Evolutionary conservation across 129 eudicot species (phyloP), one percentile per base, ranked within the genome.

Genomic region (Scalesia atractyloides): DNA sequence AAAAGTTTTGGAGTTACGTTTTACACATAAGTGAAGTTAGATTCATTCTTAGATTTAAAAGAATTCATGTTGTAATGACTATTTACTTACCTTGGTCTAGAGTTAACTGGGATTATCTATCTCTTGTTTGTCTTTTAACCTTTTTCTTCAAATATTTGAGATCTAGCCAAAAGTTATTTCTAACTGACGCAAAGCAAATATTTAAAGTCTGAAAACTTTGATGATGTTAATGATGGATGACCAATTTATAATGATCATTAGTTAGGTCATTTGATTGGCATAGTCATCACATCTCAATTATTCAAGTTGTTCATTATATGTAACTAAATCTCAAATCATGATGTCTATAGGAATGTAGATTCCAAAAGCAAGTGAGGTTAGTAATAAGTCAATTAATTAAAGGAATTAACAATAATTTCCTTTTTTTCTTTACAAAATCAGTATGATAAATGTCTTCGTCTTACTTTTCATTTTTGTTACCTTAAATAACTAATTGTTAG

Each of bases 201-300:
- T 73, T 10, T 11, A 34, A 65, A 51, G 53, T 9, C 9, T 22
- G 5, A 19, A 68, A 47, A 19, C 43, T 18, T 59, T 36, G 63
- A 76, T 69, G 75, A 62, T 34, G 65, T 60, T 59, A 68, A 68
- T 68, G 76, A 76, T 69, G 81, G 76, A 76, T 69, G 81, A 59
- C 33, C 65, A 48, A 58, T 26, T 48, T 59, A 34, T 76, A 59
- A 69, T 50, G 43, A 76, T 76, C 30, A 69, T 39, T 60, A 60
- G 64, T 76, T 76, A 59, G 75, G 75, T 59, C 64, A 69, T 69
- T 69, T 76, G 75, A 76, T 76, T 76, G 64, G 75, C 16, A 68
- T 68, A 48, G 54, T 76, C 64, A 69, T 76, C 81, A 37, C 81
- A 68, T 34, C 63, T 59, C 69, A 76, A 59, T 76, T 68, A 44